phyloP scores from a whole-genome alignment of 805 yeast genomes.

The Starmerella bacillaris region DNA sequence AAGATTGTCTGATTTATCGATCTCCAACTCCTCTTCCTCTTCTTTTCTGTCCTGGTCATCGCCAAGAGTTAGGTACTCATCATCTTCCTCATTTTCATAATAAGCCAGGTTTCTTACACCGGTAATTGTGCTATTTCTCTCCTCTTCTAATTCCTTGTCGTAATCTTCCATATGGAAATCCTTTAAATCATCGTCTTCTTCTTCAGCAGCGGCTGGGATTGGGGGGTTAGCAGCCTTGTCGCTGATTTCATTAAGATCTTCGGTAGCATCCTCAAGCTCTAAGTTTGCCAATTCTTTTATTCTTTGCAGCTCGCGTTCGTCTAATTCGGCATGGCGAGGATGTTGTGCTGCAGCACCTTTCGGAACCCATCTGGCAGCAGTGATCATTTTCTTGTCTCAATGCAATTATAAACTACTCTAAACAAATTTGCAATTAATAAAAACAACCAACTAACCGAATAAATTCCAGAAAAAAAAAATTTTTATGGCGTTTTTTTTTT shows the following conservation, averaged over 20 bases:
- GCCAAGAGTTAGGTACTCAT: slow-evolving; percentile 38
- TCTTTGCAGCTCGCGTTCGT: slow-evolving; percentile 85
- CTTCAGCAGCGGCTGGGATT: slow-evolving; percentile 1
- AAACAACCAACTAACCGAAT: no score
- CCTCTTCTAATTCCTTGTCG: slow-evolving; percentile 36
- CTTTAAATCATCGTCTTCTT: slow-evolving; percentile 43
- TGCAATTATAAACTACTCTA: no score
- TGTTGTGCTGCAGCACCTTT: slow-evolving; percentile 86
- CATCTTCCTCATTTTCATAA: slow-evolving; percentile 30
- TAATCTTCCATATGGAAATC: slow-evolving; percentile 24
- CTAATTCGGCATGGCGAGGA: slow-evolving; percentile 72
- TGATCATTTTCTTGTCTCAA: no score
- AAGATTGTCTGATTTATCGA: slow-evolving; percentile 78
- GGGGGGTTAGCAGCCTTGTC: slow-evolving; percentile 16
- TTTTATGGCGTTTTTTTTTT: no score
- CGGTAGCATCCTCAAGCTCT: slow-evolving; percentile 59
- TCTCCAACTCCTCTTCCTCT: slow-evolving; percentile 68
- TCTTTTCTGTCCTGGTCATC: slow-evolving; percentile 47
- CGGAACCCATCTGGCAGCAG: slow-evolving; percentile 91
- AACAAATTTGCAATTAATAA: no score
- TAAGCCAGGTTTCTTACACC: slow-evolving; percentile 27
- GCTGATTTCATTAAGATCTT: slow-evolving; percentile 37
- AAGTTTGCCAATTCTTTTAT: slow-evolving; percentile 70
- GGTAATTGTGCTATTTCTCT: slow-evolving; percentile 31
- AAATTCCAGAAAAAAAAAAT: no score